Conservation (phyloP, 2,329 filamentous ascomycete species). For the Sporothrix globosa region DNA sequence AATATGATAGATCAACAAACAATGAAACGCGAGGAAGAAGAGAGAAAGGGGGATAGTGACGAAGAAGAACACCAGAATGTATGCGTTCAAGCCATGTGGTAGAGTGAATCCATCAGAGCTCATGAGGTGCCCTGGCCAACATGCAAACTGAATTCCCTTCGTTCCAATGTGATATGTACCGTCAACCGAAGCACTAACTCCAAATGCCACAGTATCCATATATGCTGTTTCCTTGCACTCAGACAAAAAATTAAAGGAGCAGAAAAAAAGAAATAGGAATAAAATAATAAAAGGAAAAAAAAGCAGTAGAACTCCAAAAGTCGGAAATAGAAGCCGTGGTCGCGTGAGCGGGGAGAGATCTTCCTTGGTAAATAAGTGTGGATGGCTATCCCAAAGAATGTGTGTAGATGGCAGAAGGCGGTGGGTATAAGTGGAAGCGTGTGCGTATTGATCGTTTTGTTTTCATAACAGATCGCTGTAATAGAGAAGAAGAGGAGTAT, state of each 20-base stretch:
- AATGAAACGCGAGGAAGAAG: not conserved
- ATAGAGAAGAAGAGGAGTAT: not conserved
- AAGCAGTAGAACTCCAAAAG: not conserved
- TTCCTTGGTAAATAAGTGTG: conserved; percentile 28
- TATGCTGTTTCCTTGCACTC: conserved; percentile 19
- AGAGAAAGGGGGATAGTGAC: not conserved
- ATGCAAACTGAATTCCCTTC: not conserved
- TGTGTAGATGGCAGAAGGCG: not conserved
- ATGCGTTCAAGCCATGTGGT: not conserved
- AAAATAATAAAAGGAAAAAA: not conserved
- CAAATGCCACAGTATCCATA: conserved; percentile 17
- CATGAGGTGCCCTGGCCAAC: not conserved
- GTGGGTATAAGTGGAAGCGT: conserved; percentile 19
- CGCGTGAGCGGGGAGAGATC: conserved; percentile 31
- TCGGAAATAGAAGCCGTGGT: conserved; percentile 21
- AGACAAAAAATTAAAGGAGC: not conserved
- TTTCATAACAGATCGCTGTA: conserved; percentile 25
- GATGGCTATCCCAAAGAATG: conserved; percentile 26
- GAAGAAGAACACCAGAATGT: not conserved
- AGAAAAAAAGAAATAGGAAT: not conserved
- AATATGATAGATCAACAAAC: conserved; percentile 15
- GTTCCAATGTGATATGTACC: conserved; percentile 24
- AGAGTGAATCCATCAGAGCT: not conserved
- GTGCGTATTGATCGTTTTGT: conserved; percentile 25
- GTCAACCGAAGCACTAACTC: conserved; percentile 28